phyloP scores from a whole-genome alignment of 169 alveolate species.

The Nephromyces sp. region DNA sequence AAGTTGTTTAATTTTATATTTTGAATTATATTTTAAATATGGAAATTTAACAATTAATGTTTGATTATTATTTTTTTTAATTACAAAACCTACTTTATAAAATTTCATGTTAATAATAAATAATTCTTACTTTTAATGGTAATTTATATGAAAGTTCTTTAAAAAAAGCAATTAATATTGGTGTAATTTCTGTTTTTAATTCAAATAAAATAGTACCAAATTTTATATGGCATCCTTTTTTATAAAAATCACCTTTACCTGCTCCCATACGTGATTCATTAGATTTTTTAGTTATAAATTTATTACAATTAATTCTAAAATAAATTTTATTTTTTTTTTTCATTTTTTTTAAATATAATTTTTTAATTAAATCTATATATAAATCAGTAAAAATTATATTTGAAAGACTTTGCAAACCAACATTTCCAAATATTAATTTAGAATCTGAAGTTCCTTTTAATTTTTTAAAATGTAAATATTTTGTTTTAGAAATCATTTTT shows the following conservation, averaged over 20 bases:
- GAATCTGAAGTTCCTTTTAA: conserved; percentile 14
- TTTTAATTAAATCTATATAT: conserved; percentile 35
- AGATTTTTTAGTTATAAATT: conserved; percentile 24
- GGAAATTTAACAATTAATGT: not conserved
- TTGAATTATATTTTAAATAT: not conserved
- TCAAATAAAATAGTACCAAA: conserved; percentile 40
- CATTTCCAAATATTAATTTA: conserved; percentile 18
- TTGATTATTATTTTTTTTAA: not conserved
- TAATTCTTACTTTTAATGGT: conserved; percentile 8
- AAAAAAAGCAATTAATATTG: conserved; percentile 7
- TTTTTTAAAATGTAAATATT: conserved; percentile 7
- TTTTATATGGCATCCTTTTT: conserved; percentile 18
- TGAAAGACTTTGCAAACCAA: conserved; percentile 25
- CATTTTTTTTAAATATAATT: conserved; percentile 25
- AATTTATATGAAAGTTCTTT: conserved; percentile 26
- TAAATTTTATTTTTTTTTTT: conserved; percentile 20
- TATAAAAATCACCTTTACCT: conserved; percentile 33
- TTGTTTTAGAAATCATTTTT: not conserved
- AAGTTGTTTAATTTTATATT: not conserved
- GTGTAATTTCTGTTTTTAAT: conserved; percentile 5
- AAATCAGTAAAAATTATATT: conserved; percentile 18
- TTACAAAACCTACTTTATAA: not conserved
- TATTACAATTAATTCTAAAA: conserved; percentile 22
- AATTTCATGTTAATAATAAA: conserved; percentile 5
- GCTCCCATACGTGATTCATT: conserved; percentile 45